Percentiles rank a stretch among this genome's conserved stretches.
These are phyloP conservation scores for Kalanchoe fedtschenkoi DNA, from an alignment of 164 flowering plant species.

Conservation along the genomic window DNA sequence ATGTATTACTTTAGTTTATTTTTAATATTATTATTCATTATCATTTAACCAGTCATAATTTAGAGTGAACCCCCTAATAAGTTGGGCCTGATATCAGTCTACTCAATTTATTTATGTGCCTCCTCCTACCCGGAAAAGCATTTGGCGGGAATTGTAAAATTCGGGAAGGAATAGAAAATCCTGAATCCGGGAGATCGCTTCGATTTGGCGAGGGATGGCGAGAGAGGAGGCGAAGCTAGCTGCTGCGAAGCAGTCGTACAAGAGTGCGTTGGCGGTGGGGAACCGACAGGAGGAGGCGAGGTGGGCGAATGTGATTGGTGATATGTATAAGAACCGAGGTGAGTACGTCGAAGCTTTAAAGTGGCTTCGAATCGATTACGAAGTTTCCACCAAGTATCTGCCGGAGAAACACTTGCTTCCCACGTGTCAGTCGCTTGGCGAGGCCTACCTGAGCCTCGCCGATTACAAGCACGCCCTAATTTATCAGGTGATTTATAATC, in stretches of 20 bases:
- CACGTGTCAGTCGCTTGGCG: constrained; percentile 91
- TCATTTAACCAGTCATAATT: too few species aligned
- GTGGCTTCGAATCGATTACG: constrained; percentile 83
- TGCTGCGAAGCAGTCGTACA: constrained; percentile 62
- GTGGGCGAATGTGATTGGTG: constrained; percentile 89
- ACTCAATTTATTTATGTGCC: too few species aligned
- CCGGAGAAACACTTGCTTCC: constrained; percentile 69
- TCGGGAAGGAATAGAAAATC: too few species aligned
- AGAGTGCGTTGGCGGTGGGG: constrained; percentile 50
- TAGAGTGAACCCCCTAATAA: too few species aligned
- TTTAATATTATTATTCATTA: too few species aligned
- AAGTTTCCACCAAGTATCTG: constrained; percentile 49
- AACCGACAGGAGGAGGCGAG: constrained; percentile 80
- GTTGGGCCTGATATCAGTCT: too few species aligned
- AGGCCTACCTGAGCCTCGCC: constrained; percentile 63
- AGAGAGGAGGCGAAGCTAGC: constrained; percentile 37
- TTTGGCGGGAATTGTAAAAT: too few species aligned
- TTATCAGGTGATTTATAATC: constrained; percentile 61
- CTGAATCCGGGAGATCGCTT: too few species aligned
- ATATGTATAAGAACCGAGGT: constrained; percentile 67
- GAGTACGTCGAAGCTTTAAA: constrained; percentile 79
- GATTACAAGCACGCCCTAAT: constrained; percentile 54
- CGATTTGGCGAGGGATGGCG: constrained; percentile 21
- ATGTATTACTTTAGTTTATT: too few species aligned
- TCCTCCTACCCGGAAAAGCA: too few species aligned